Base-by-base conservation (phyloP, 306 rosid genomes). In the Herpetospermum pedunculosum region DNA sequence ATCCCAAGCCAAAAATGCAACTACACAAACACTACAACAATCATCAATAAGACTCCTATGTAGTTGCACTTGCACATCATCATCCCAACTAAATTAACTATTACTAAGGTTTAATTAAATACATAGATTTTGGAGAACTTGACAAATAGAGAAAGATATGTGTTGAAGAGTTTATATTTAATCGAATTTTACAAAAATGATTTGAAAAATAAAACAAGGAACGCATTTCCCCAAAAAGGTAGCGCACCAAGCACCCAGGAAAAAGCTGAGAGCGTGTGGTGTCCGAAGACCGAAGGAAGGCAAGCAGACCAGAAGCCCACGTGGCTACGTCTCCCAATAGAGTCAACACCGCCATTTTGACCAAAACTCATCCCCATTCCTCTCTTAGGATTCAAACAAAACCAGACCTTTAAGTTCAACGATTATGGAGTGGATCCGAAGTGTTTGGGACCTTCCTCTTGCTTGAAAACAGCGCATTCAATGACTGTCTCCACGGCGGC, bases 351-450 rank as follows among this genome's bases (percentile, higher is more conserved):
- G 4, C 14, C 23, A 25, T 25, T 67, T 41, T 23, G 7, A 68
- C 52, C 53, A 15, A 41, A 68, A 21, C 19, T 63, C 70, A 63
- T n/a, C 0, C 44, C 15, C 0, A 28, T 59, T 59, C 67, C 68
- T 29, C 67, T 6, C 15, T 7, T 16, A 7, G 9, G n/a, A 30
- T 63, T 23, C 72, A 19, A 63, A 32, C 50, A 40, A n/a, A n/a
- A 37, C 30, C 53, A 48, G 23, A 48, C n/a, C n/a, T n/a, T n/a
- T n/a, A 5, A 29, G 21, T 68, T 92, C 84, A 94, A 71, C 97
- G 97, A 79, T 94, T 94, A 79, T 94, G 98, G 14, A 94, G 96
- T 21, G 98, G 98, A 49, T 94, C 97, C 23, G 90, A 83, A 16
- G 96, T 89, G 80, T 94, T 85, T 1, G 98, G 98, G 78, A 94